Evolutionary conservation across 2,329 filamentous ascomycete species (phyloP), one percentile per base, ranked within the genome.

Genomic region (Coniella lustricola): DNA sequence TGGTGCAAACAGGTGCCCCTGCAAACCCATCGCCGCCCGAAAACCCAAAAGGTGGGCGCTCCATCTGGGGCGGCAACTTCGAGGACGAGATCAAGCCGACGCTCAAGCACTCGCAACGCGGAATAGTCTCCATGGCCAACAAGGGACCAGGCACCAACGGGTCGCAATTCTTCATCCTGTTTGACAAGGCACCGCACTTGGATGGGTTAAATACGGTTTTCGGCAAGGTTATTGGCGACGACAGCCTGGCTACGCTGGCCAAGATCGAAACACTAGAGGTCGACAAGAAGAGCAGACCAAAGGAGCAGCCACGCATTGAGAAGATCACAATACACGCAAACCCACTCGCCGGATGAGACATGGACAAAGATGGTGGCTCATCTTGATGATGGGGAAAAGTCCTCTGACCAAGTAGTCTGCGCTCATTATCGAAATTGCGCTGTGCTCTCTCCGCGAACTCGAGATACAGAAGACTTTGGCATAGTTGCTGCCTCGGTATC

Each of bases 161-260:
- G 14, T 85, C 79, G 42, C 87, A 94, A 63, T 94, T 93, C 68
- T 94, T 90, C 64, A 73, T 93, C 52, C 81, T 83, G 1, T 85
- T 90, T 57, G 85, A 85, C 51, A 81, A 85, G 56, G 85, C 87
- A 21, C 79, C 85, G 33, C 88, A 93, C 67, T 71, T 94, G 36
- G 88, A 93, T 63, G 87, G 87, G 4, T 78, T 88, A 62, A 93
- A 93, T 62, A 90, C 87, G 0, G 83, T 91, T 2, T 91, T 94
- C 67, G 87, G 87, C 10, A 82, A 84, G 63, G 72, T 91, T 31
- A 72, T 84, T 48, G 82, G 77, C 33, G 82, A 84, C 57, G 80
- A 82, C 38, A 75, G 77, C 48, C 59, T 82, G 41, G 77, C 72
- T 32, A 86, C 84, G 4, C 66, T 93, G 57, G 79, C 82, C 48